These are phyloP conservation scores for Calonectria hongkongensis DNA, from an alignment of 2,329 filamentous ascomycete species.

Conservation along the genomic window DNA sequence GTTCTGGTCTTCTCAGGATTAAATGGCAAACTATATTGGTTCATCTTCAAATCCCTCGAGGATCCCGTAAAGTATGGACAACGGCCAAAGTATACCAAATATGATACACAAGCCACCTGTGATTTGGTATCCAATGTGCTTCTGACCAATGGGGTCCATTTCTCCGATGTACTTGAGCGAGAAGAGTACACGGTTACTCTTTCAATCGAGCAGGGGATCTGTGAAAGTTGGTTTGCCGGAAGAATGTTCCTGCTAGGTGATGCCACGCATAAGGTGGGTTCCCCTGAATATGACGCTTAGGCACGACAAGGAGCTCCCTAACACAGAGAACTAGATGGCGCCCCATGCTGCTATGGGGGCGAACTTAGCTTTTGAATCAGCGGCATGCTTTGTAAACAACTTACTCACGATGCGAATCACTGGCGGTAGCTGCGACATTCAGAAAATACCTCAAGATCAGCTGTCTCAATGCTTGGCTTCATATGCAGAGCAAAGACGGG, in stretches of 20 bases:
- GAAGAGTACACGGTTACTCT: not conserved
- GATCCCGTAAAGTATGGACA: not conserved
- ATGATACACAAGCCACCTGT: not conserved
- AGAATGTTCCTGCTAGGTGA: slow-evolving; percentile 1
- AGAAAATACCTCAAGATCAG: not conserved
- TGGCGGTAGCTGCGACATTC: too few species aligned
- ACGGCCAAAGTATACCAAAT: not conserved
- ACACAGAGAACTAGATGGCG: not conserved
- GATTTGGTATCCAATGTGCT: not conserved
- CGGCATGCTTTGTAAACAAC: not conserved
- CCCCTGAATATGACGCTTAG: too few species aligned
- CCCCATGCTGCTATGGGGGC: slow-evolving; percentile 3
- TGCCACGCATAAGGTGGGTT: not conserved
- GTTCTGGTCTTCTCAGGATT: not conserved
- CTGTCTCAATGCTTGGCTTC: not conserved
- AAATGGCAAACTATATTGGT: not conserved
- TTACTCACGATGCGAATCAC: not conserved
- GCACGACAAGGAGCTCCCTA: not conserved
- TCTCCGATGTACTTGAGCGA: not conserved
- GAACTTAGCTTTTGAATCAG: not conserved
- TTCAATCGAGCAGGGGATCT: not conserved
- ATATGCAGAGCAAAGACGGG: not conserved
- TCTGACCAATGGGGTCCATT: not conserved
- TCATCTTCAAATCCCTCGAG: not conserved
- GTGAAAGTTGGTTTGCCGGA: not conserved